Evolutionary conservation across 768 basidiomycete genomes (phyloP), one percentile per base, ranked within the genome.

Genomic region (Tricholoma saponaceum): DNA sequence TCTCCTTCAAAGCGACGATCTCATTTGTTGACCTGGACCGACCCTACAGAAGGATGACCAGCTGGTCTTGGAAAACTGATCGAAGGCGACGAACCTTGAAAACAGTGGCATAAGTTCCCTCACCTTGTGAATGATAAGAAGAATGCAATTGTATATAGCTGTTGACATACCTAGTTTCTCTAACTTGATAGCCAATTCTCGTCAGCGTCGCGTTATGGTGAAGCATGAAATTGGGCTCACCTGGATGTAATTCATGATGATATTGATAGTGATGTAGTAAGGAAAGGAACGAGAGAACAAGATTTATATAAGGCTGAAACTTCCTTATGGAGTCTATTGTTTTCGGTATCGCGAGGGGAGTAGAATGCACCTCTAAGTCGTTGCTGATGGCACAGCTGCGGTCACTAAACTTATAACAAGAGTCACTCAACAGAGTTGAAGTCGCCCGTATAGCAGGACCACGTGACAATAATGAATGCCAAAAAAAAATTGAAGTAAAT

Each of bases 1-100:
- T 99, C 77, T 99, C 97, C 73, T 99, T 99, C 56, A 99, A 74
- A 12, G 97, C 97, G 16, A 99, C 97, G 53, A 97, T 93, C 72
- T 98, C 97, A 66, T 97, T 97, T n/a, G 95, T 98, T 30, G 94
- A 94, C 59, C 95, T 80, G 20, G 95, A 97, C 61, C 96, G 88
- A 14, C 97, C 97, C 92, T 94, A 55, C 20, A 32, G 49, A 50
- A 58, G 9, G 23, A 22, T 62, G 51, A 52, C 28, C 26, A 49
- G 30, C 7, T 25, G 20, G 9, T 44, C n/a, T 22, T 44, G n/a
- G 16, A 41, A 13, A n/a, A 46, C 22, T 33, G 23, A n/a, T 28
- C 51, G 37, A 3, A 14, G 26, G 8, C n/a, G 6, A 57, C 74
- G 46, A 58, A 94, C 94, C 85, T 97, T 97, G 83, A 88, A 96